Evolutionary conservation across 1,139 yeast species (phyloP), one percentile per base, ranked within the genome.

Genomic region (Suhomyces bribrorum): DNA sequence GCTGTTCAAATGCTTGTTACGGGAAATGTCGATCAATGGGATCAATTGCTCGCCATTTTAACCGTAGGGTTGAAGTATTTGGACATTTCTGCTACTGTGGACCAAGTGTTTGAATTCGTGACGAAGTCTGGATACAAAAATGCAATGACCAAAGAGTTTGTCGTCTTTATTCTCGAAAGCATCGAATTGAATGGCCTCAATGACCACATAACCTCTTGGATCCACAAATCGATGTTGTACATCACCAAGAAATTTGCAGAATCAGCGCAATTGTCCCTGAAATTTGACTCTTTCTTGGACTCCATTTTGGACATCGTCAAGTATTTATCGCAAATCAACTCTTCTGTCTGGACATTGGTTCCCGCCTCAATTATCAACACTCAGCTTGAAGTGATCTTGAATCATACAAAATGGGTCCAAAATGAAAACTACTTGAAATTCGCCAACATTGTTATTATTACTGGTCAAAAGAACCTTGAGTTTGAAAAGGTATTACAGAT

Each of bases 231-330:
- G 4, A 66, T 76, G 49, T 57, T 85, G 7, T 81, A 75, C 52
- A 66, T 82, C 28, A 85, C 90, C 8, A 83, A 79, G 50, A 67
- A 73, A 42, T 69, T 83, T 48, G 83, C 92, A 1, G 86, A 83
- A 50, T 58, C 64, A 4, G 49, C 54, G 1, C 49, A 46, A 5
- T 50, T 75, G 11, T 61, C 76, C 0, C 41, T 37, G 0, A 56
- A 61, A 8, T 76, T 79, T 47, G 41, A 52, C 26, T 16, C 30
- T 0, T 65, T 68, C 34, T 41, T 70, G 35, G 42, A 37, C 2
- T 40, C 44, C 1, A 52, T 65, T 11, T 46, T 48, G 14, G 41
- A 41, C 5, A 50, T 59, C 15, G 34, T 57, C 6, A 34, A 33
- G 29, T 38, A 37, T 18, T 44, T 53, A 23, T 46, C 54, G 5